A percentile compares a stretch with the other conserved stretches of the same genome.
Evolutionary conservation across 768 basidiomycete genomes (phyloP).

Genomic region (Psilocybe tampanensis): DNA sequence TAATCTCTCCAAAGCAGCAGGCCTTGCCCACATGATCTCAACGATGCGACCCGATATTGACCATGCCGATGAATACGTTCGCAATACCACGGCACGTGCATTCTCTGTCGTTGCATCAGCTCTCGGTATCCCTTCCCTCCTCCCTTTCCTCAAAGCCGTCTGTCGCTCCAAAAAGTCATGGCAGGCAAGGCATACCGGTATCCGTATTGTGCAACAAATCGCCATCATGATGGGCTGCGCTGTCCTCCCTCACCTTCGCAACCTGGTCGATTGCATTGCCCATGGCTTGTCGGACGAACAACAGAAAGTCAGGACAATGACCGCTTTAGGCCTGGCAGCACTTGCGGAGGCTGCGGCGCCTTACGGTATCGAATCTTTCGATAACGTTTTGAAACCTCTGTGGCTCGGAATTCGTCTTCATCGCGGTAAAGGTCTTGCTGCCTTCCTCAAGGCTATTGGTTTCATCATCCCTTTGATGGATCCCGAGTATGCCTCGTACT

Average conservation of each 20-base stretch:
- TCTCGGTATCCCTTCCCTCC: slow-evolving; percentile 94
- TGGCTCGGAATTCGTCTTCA: slow-evolving; percentile 95
- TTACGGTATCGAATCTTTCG: slow-evolving; percentile 99
- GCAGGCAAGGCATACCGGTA: slow-evolving; percentile 99
- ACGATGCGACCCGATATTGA: slow-evolving; percentile 99
- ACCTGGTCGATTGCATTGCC: slow-evolving; percentile 94
- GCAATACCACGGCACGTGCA: slow-evolving; percentile 98
- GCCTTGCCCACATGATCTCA: slow-evolving; percentile 99
- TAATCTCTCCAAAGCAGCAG: slow-evolving; percentile 97
- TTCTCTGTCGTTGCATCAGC: slow-evolving; percentile 99
- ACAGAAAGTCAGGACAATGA: slow-evolving; percentile 97
- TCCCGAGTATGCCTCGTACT: slow-evolving; percentile 98
- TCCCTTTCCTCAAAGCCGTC: slow-evolving; percentile 98
- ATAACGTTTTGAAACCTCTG: slow-evolving; percentile 92
- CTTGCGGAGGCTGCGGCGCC: slow-evolving; percentile 97
- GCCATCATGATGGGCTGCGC: slow-evolving; percentile 99
- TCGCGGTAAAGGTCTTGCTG: slow-evolving; percentile 92
- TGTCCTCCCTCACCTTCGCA: slow-evolving; percentile 94
- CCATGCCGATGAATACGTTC: slow-evolving; percentile 98
- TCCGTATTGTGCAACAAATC: slow-evolving; percentile 99
- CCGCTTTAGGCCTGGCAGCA: slow-evolving; percentile 88
- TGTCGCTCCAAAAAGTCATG: slow-evolving; percentile 99
- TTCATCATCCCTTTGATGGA: slow-evolving; percentile 99
- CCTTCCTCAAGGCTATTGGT: slow-evolving; percentile 96
- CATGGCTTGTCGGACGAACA: slow-evolving; percentile 93